Base-by-base conservation (phyloP, 2,329 filamentous ascomycete species). In the Penicillium sp. region DNA sequence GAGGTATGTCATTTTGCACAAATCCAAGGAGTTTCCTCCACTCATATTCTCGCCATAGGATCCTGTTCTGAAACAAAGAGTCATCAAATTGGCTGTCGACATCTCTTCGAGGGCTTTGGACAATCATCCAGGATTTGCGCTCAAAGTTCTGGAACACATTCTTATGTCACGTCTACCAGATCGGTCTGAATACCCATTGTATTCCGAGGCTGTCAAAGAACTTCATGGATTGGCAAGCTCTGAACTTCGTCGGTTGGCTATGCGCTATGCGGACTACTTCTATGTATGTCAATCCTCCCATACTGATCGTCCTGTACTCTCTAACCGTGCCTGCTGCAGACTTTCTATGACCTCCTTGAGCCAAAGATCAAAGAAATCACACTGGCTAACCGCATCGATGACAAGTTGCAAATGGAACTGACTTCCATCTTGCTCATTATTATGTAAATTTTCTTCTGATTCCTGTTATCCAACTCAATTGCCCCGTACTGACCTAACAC, bases 401-500 rank as follows among this genome's bases (percentile, higher is more conserved):
- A 93, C 67, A 91, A 92, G 69, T 85, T 92, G 33, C 86, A 90
- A 56, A 87, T 94, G 68, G 91, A 92, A 2, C 92, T 95, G 68
- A 90, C 87, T 65, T 93, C 92, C 10, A 93, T 97, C 61, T 81
- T 97, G 0, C 95, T 99, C 72, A 94, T 96, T 58, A 94, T 99
- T 60, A 88, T 94, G 84, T 89, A 77, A 38, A 23, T 4, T 15
- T 44, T 36, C 31, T 16, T 36, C 19, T 62, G 65, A 23, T 34
- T 5, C 13, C 2, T 19, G 8, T 19, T 36, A 2, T 25, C 15
- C 6, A 31, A 10, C 16, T 10, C 15, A n/a, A 5, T 13, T 29
- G n/a, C 44, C 60, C 13, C 36, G 13, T 48, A 29, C 60, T 65
- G 54, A 67, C 53, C 19, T 49, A 44, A 49, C 15, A 3, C 45